phyloP scores from a whole-genome alignment of 768 basidiomycete genomes.

The Boletus rufocinnamomeus region DNA sequence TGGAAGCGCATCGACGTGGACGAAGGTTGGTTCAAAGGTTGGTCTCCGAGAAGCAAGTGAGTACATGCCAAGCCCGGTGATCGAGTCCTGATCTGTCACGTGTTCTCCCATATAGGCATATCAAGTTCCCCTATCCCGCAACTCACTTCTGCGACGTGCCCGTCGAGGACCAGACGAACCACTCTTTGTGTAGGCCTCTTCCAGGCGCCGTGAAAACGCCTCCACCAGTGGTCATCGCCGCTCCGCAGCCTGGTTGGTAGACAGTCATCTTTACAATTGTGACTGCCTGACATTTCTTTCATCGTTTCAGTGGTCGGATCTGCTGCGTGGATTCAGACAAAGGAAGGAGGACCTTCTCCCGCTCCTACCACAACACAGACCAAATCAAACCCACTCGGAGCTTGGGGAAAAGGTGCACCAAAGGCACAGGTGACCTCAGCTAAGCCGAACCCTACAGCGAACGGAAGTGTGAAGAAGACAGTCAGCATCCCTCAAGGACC shows the following conservation, averaged over 20 bases:
- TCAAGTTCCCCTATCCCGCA: conserved; percentile 43
- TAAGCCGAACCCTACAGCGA: conserved; percentile 19
- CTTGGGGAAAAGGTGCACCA: conserved; percentile 24
- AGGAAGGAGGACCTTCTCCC: conserved; percentile 3
- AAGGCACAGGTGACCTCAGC: conserved; percentile 8
- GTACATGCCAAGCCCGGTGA: not conserved
- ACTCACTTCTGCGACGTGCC: conserved; percentile 43
- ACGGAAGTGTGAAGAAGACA: conserved; percentile 25
- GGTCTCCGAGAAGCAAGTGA: conserved; percentile 30
- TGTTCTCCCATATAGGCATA: conserved; percentile 23
- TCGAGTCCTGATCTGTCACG: conserved; percentile 2
- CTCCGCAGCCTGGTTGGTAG: conserved; percentile 37
- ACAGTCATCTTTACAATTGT: not conserved
- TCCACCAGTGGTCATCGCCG: conserved; percentile 25
- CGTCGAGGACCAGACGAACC: conserved; percentile 39
- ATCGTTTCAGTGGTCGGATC: conserved; percentile 32
- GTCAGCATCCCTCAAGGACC: conserved; percentile 7
- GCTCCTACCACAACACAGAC: not conserved
- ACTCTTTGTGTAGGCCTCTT: conserved; percentile 45
- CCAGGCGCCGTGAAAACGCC: conserved; percentile 35
- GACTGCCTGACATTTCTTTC: conserved; percentile 9
- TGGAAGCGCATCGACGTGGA: conserved; percentile 49
- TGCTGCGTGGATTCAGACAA: conserved; percentile 25
- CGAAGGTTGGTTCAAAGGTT: conserved; percentile 44
- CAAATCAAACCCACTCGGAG: conserved; percentile 6